phyloP scores from a whole-genome alignment of 306 rosid genomes.

The Casuarina glauca region DNA sequence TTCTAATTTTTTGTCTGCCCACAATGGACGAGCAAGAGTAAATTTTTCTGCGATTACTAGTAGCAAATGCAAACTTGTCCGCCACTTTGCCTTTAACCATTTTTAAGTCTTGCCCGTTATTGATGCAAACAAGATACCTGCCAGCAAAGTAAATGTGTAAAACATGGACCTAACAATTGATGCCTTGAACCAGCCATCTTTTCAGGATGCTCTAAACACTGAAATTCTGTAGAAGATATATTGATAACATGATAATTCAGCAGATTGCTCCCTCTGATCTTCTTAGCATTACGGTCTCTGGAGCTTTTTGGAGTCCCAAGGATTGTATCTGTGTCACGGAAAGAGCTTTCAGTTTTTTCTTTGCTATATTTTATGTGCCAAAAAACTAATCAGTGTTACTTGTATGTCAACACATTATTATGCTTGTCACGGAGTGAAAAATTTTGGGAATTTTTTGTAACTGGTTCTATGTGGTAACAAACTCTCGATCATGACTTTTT shows the following conservation, averaged over 20 bases:
- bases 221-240: neutral
- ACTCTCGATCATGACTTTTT: slow-evolving; percentile 17
- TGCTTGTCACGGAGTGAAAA: neutral
- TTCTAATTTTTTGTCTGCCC: neutral
- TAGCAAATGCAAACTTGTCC: neutral
- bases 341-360: neutral
- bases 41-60: neutral
- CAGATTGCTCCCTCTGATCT: neutral
- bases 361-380: neutral
- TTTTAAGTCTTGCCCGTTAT: neutral
- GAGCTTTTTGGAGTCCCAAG: neutral
- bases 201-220: neutral
- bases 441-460: neutral
- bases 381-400: neutral
- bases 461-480: neutral
- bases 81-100: neutral
- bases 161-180: neutral
- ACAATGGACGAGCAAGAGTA: neutral
- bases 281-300: neutral
- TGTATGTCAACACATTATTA: neutral
- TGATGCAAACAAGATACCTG: neutral
- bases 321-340: neutral
- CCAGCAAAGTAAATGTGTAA: neutral
- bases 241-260: neutral
- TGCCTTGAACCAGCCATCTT: neutral